phyloP scores from a whole-genome alignment of 306 rosid species.

The Citrullus amarus region DNA sequence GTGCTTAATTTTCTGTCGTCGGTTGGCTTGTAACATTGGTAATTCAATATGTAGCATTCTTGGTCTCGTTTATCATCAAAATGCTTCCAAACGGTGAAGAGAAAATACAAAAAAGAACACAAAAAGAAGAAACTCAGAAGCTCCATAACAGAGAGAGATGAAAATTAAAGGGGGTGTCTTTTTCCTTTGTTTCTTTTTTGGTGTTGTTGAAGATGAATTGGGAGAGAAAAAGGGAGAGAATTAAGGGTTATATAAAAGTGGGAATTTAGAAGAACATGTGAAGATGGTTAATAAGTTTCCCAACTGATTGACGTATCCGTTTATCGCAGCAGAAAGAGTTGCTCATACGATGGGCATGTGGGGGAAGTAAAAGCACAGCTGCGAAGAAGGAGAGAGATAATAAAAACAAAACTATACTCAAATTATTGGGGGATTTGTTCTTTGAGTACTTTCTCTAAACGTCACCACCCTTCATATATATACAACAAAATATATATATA shows the following conservation, averaged over 20 bases:
- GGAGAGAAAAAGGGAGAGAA: too few relatives aligned
- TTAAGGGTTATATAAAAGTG: too few relatives aligned
- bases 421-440: neutral
- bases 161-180: neutral
- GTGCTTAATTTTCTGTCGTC: conserved; percentile 69
- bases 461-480: neutral
- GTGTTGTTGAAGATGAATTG: neutral
- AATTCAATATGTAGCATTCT: conserved; percentile 62
- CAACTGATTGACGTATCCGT: neutral
- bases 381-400: neutral
- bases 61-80: conserved; percentile 32
- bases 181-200: neutral
- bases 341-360: neutral
- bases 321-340: too few relatives aligned
- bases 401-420: neutral
- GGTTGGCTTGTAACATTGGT: conserved; percentile 60
- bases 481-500: neutral
- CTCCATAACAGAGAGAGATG: conserved; percentile 28
- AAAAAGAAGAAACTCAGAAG: conserved; percentile 26
- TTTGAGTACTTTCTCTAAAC: neutral
- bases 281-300: neutral
- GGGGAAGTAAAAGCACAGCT: neutral
- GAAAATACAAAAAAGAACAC: conserved; percentile 21
- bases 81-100: conserved; percentile 43
- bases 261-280: neutral